Base-by-base conservation (phyloP, 164 flowering plant genomes). In the Berberis thunbergii region DNA sequence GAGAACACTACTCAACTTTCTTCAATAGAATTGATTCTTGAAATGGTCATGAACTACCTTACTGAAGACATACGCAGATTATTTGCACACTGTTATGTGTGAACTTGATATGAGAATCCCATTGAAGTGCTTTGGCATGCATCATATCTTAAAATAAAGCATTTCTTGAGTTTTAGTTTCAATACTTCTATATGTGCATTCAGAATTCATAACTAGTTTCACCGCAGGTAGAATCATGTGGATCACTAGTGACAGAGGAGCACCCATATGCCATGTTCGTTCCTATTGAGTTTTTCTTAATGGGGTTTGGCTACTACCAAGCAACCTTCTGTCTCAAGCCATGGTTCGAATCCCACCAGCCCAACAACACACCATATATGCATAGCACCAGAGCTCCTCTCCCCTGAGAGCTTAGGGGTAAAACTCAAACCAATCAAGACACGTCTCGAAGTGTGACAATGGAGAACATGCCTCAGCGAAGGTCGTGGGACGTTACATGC, bases 341-440 rank as follows among this genome's bases (percentile, higher is more conserved):
- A 60, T 41, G 70, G 68, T 64, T 67, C 73, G 39, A 79, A 76
- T 58, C 88, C 83, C 4, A 57, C 78, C 50, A 82, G 82, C 69
- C 82, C 94, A 1, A 66, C 94, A 1, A 66, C 78, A 4, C 74
- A 77, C 68, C 84, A 73, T n/a, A 76, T 77, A 1, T 81, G 83
- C 77, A 87, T 92, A 46, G 73, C 91, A 1, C 90, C 96, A 0
- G 96, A 92, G 71, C 91, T 89, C 39, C 84, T 92, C 66, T 86
- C 96, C 7, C 92, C 96, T 0, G 91, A 87, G 73, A 84, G 93
- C 65, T 69, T 92, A 53, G 98, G 96, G 0, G 55, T 89, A 67
- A 89, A 92, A 74, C 82, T 92, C 45, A 92, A 89, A 70, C 96
- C 97, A 6, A 92, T 92, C 42, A 89, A 81, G 66, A 89, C 97